Percentiles rank a stretch among this genome's conserved stretches.
phyloP scores from a whole-genome alignment of 1,284 basidiomycete species.

The Anthracocystis setariae region DNA sequence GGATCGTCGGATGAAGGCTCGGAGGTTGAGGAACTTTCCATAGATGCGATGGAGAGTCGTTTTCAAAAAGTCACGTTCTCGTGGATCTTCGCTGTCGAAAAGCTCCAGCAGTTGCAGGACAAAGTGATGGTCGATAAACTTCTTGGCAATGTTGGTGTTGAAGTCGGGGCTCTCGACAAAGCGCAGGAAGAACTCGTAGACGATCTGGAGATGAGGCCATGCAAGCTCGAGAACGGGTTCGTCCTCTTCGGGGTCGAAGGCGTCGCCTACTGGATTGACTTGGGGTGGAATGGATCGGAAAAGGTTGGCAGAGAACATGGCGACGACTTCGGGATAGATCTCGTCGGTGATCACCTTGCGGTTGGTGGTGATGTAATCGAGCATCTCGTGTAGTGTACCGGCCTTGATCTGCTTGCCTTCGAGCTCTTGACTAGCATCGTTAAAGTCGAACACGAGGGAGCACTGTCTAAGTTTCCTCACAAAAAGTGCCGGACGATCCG shows the following conservation, averaged over 20 bases:
- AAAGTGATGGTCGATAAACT: conserved; percentile 95
- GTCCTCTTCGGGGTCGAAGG: conserved; percentile 99
- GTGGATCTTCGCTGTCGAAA: conserved; percentile 98
- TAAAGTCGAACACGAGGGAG: conserved; percentile 97
- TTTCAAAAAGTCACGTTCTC: conserved; percentile 99
- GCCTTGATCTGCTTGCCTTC: conserved; percentile 99
- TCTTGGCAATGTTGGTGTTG: conserved; percentile 97
- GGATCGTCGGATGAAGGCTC: conserved; percentile 96
- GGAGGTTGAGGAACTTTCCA: conserved; percentile 98
- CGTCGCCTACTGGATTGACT: conserved; percentile 96
- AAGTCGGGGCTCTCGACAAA: conserved; percentile 98
- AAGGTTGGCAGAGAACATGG: conserved; percentile 90
- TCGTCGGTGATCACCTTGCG: conserved; percentile 94
- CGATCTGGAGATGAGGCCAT: conserved; percentile 99
- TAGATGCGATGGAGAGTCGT: conserved; percentile 99
- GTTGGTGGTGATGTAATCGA: conserved; percentile 98
- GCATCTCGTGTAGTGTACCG: conserved; percentile 96
- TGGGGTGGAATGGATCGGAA: conserved; percentile 99
- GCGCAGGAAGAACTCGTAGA: conserved; percentile 99
- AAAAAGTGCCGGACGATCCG: conserved; percentile 89
- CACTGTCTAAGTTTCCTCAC: conserved; percentile 95
- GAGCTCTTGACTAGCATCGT: conserved; percentile 93
- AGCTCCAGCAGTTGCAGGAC: conserved; percentile 93
- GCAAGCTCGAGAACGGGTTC: conserved; percentile 98
- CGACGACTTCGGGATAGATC: conserved; percentile 98